Base-by-base conservation (phyloP, 352 stramenopile species). In the Pythium volutum region DNA sequence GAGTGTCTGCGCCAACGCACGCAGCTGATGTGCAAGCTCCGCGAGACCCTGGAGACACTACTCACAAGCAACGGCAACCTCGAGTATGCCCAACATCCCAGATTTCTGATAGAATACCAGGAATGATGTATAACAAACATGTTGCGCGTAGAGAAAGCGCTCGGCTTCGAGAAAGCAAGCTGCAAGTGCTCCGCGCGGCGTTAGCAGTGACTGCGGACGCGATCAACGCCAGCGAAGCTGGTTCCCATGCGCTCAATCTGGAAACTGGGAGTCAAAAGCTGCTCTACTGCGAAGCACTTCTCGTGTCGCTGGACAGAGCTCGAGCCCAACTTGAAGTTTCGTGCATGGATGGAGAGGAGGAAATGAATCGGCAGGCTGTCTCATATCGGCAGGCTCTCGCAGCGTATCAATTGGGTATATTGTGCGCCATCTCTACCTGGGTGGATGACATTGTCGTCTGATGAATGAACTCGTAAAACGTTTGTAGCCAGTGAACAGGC, bases 61-160 rank as follows among this genome's bases (percentile, higher is more conserved):
- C 67, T 82, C 26, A 79, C 48, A 36, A 70, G 39, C 23, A 85
- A 85, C 53, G 74, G 71, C 10, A 71, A 64, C 15, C 20, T 64
- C 3, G 53, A 64, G 62, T 63, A 18, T 20, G 55, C 50, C 41
- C n/a, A 23, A 27, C 9, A 48, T 51, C 45, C 22, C 45, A 34
- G 4, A 31, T 16, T 18, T 42, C 18, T 9, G 4, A 42, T 18
- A 12, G 16, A 2, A 42, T 7, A 42, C 11, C n/a, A n/a, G n/a
- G n/a, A n/a, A n/a, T n/a, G n/a, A n/a, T 42, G 36, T 42, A 3
- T 42, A 12, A 42, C 12, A 18, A 9, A 8, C 12, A 10, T 51
- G 1, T 34, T 33, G 45, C 14, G 1, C 14, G 6, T 34, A 63
- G 55, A 16, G 55, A 63, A 49, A 29, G 45, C 9, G 31, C n/a